Evolutionary conservation across 1,139 yeast species (phyloP), one percentile per base, ranked within the genome.

Genomic region (Yamadazyma dushanensis): DNA sequence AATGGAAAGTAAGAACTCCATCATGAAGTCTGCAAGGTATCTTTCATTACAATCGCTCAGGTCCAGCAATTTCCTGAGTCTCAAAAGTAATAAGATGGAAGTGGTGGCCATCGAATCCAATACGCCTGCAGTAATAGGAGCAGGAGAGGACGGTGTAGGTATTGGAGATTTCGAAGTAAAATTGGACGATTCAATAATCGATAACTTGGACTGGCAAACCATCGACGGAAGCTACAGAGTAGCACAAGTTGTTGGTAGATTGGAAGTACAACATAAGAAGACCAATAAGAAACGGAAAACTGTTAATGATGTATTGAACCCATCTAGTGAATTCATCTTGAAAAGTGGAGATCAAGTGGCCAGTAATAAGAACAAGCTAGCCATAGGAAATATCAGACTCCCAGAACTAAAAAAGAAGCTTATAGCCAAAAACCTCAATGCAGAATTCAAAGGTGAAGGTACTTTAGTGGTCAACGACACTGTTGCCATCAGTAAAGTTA

Each of bases 371-470:
- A 67, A 73, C 41, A 59, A 70, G 46, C 62, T 89, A 28, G 84
- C 94, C 19, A 87, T 92, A 44, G 99, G 99, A 32, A 96, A 90
- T 53, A 80, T 94, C 35, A 73, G 86, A 43, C 66, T 92, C 24
- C 87, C 95, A 0, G 96, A 89, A 48, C 67, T 92, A 39, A 83
- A 86, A 50, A 78, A 79, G 50, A 74, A 73, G 40, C 66, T 90
- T 32, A 60, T 73, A 19, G 66, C 70, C 14, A 61, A 65, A 35
- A 84, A 87, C 37, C 76, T 84, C 49, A 69, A 70, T 38, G 96
- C 96, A 0, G 97, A 90, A 52, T 88, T 92, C 56, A 80, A 85
- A 54, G 94, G 97, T 38, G 97, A 89, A 56, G 98, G 97, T 56
- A 81, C 90, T 0, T 65, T 92, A 35, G 95, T 90, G 7, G 85